Base-by-base conservation (phyloP, 495 filamentous ascomycete species). In the Parmelia sp. region DNA sequence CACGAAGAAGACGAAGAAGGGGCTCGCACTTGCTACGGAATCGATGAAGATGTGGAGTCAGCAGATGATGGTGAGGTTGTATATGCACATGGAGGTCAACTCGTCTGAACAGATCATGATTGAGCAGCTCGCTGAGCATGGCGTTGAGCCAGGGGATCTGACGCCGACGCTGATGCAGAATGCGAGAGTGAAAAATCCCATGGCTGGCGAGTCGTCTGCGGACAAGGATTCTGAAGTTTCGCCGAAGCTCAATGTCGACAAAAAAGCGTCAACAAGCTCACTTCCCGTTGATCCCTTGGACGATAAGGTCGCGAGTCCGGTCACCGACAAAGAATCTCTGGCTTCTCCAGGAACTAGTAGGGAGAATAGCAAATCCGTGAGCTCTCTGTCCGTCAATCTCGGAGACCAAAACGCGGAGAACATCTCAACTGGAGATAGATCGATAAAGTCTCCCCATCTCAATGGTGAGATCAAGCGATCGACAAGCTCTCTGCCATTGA, bases 41-140 rank as follows among this genome's bases (percentile, higher is more conserved):
- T 82, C 83, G 45, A 88, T 89, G 80, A 88, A 88, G 73, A 97
- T 96, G 87, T 99, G 93, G 93, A 86, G 89, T 60, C 95, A 97
- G 71, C 92, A 92, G 75, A 95, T 96, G 80, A 97, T 97, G 91
- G 82, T 95, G 17, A 85, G 92, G 62, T 71, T 99, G 40, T 97
- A 97, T 74, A 76, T 82, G 25, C 94, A 99, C 76, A 97, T 99
- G 94, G 94, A 99, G 61, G 92, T 99, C 69, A 89, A 86, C 70
- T 72, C 88, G 29, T 83, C 81, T 55, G 94, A 99, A 78, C 94
- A 99, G 77, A 79, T 99, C 70, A 99, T 99, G 94, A 97, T 99
- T 67, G 94, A 99, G 74, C 95, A 99, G 74, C 79, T 99, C 64
- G 85, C 88, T 17, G 89, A 90, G 58, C 94, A 99, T 76, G 95